phyloP scores from a whole-genome alignment of 2,329 filamentous ascomycete species.

The Botryotinia convoluta region DNA sequence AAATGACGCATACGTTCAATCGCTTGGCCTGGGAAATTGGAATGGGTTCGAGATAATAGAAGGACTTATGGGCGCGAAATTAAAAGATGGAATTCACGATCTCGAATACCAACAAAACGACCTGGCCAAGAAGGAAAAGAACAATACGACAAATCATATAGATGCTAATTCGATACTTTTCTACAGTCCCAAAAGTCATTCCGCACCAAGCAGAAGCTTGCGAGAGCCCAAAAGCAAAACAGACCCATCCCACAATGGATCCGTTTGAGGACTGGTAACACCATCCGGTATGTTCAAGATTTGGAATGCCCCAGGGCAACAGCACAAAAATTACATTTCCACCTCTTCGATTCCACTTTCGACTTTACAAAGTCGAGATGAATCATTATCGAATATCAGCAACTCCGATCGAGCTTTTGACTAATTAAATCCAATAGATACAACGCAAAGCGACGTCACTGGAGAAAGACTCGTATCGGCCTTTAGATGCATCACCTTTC shows the following conservation, averaged over 20 bases:
- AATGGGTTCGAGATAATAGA: neutral
- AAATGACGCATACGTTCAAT: neutral
- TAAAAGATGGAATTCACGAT: neutral
- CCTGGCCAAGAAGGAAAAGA: constrained; percentile 15
- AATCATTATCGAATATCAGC: neutral
- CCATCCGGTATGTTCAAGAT: constrained; percentile 74
- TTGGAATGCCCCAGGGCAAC: constrained; percentile 5
- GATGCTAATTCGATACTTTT: constrained; percentile 17
- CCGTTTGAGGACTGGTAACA: constrained; percentile 96
- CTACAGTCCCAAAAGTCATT: constrained; percentile 97
- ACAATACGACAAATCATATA: constrained; percentile 24
- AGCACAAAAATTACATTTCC: neutral
- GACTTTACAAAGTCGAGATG: neutral
- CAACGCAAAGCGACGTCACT: constrained; percentile 99
- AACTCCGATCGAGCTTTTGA: constrained; percentile 8
- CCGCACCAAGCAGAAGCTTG: constrained; percentile 99
- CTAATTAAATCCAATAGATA: constrained; percentile 61
- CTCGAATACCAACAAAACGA: neutral
- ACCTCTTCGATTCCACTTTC: neutral
- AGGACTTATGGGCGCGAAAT: constrained; percentile 8
- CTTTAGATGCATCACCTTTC: constrained; percentile 70
- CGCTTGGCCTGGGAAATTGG: neutral
- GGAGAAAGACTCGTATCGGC: constrained; percentile 99
- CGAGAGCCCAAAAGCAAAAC: constrained; percentile 99
- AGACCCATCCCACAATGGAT: constrained; percentile 99